Evolutionary conservation across 2,329 filamentous ascomycete genomes (phyloP), one percentile per base, ranked within the genome.

Genomic region (Aspergillus floridensis): DNA sequence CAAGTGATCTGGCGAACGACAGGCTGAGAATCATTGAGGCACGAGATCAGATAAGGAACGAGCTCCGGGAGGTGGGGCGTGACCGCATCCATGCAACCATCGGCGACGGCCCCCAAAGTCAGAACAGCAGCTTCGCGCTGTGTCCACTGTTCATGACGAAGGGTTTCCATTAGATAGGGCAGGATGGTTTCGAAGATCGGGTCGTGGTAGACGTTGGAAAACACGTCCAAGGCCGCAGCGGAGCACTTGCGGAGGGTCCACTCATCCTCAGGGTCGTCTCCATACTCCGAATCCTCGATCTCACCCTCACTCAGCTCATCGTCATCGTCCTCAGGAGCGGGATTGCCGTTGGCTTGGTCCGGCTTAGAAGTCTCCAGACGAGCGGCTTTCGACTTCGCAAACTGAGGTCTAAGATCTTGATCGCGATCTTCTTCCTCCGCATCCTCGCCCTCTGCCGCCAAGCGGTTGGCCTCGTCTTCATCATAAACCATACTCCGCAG

Each of bases 171-270:
- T 57, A 99, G 81, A 75, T 97, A 99, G 0, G 95, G 93, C 64
- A 99, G 82, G 61, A 96, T 96, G 63, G 91, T 88, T 66, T 92
- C 87, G 74, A 99, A 99, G 32, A 99, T 92, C 1, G 89, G 86
- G 57, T 88, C 86, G 67, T 91, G 88, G 76, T 96, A 99, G 63
- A 96, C 91, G 55, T 89, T 90, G 19, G 95, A 92, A 68, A 99
- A 93, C 12, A 96, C 91, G 72, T 99, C 95, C 46, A 99, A 82
- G 8, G 95, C 93, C 12, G 95, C 95, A 7, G 95, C 95, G 41
- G 95, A 98, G 79, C 95, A 98, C 78, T 99, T 99, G 63, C 95
- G 87, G 56, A 99, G 81, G 57, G 93, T 98, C 95, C 95, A 99
- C 68, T 87, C 86, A 73, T 96, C 92, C 74, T 98, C 95, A 0